Evolutionary conservation across 345 rosid genomes (phyloP).

Genomic region (Gossypium thurberi): DNA sequence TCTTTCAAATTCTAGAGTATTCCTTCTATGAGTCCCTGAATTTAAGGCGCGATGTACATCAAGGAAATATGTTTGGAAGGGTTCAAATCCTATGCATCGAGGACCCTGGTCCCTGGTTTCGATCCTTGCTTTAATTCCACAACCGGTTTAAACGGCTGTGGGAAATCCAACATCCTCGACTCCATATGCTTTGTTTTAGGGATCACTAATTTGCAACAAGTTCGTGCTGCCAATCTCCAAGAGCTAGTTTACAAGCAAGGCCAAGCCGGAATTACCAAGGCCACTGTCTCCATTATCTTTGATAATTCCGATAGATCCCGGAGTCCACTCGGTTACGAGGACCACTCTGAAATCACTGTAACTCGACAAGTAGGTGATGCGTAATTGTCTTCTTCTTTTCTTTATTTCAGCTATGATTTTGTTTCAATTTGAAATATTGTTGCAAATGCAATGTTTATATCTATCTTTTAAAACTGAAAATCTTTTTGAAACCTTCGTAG

Average conservation of each 20-base stretch:
- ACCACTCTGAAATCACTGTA: constrained; percentile 75
- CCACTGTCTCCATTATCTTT: constrained; percentile 81
- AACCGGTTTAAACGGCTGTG: constrained; percentile 91
- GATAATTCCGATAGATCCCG: constrained; percentile 72
- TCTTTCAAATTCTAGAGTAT: not conserved
- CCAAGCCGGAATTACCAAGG: constrained; percentile 95
- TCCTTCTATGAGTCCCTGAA: not conserved
- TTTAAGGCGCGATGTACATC: constrained; percentile 42
- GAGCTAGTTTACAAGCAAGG: constrained; percentile 99
- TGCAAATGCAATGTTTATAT: not conserved
- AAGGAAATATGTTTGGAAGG: constrained; percentile 93
- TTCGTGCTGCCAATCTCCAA: constrained; percentile 91
- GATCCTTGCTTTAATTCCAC: constrained; percentile 92
- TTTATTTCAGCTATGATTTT: not conserved
- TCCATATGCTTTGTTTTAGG: constrained; percentile 98
- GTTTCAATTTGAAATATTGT: not conserved
- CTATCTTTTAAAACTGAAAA: not conserved
- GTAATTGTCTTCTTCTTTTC: not conserved
- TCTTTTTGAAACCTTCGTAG: constrained; percentile 27
- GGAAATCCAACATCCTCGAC: constrained; percentile 95
- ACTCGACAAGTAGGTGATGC: constrained; percentile 65
- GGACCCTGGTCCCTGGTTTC: constrained; percentile 88
- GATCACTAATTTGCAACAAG: constrained; percentile 95
- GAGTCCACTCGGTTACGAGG: constrained; percentile 92
- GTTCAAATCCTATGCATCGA: constrained; percentile 90